Conservation (phyloP, 2,329 filamentous ascomycete species). For the Sporothrix euskadiensis region DNA sequence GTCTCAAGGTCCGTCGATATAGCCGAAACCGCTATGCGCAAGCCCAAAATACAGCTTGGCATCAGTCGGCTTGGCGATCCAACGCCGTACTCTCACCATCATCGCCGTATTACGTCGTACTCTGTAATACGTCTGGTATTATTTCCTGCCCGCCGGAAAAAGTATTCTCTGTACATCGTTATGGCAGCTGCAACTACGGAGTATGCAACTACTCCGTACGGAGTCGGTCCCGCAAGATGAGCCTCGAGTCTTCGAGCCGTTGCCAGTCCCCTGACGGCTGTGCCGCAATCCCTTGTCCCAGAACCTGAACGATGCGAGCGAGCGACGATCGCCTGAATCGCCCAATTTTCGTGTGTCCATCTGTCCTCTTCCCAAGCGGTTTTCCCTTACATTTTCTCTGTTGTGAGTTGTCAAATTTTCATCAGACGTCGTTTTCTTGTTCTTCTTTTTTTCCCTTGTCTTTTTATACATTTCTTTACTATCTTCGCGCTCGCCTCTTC, state of each 20-base stretch:
- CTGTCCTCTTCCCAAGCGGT: background rate
- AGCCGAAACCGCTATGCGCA: background rate
- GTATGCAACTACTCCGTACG: no score
- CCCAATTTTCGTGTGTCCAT: background rate
- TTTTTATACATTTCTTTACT: background rate
- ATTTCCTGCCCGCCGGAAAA: no score
- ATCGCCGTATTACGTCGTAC: no score
- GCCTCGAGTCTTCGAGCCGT: background rate
- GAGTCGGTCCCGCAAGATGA: background rate
- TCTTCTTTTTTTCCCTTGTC: background rate
- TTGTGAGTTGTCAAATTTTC: background rate
- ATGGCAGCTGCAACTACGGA: background rate
- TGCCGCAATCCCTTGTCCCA: background rate
- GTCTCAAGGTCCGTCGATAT: background rate
- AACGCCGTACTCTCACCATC: background rate
- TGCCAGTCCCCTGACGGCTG: background rate
- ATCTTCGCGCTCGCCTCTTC: background rate
- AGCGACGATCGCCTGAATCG: background rate
- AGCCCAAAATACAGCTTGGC: background rate
- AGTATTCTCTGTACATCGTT: no score
- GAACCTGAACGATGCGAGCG: background rate
- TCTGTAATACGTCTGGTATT: no score
- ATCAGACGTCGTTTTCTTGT: background rate
- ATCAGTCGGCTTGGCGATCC: background rate
- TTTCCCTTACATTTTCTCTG: background rate